These are phyloP conservation scores for Ilyonectria mors-panacis DNA, from an alignment of 2,329 filamentous ascomycete genomes.

Conservation along the genomic window DNA sequence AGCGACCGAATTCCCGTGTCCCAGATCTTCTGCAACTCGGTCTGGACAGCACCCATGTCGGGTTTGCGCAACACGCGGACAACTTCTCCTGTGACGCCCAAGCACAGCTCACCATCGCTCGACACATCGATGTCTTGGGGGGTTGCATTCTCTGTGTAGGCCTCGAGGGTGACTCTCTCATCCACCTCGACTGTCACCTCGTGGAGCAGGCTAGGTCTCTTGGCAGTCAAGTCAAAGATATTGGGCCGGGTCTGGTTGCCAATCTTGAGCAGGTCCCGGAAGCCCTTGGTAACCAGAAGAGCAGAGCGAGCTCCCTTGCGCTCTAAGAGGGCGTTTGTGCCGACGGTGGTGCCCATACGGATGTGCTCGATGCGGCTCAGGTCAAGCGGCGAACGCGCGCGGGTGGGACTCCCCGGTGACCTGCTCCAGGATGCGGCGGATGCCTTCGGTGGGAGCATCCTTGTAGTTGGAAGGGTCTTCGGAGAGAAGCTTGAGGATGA, in stretches of 20 bases:
- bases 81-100: slow-evolving; percentile 76
- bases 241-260: slow-evolving; percentile 92
- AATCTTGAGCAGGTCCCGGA: slow-evolving; percentile 83
- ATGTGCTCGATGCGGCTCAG: slow-evolving; percentile 70
- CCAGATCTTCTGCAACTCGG: slow-evolving; percentile 72
- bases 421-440: slow-evolving; percentile 62
- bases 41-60: slow-evolving; percentile 64
- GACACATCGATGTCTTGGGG: slow-evolving; percentile 16
- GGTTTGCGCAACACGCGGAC: slow-evolving; percentile 75
- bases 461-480: slow-evolving; percentile 80
- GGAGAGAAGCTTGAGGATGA: slow-evolving; percentile 80
- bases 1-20: slow-evolving; percentile 69
- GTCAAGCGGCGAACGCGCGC: slow-evolving; percentile 51
- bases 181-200: slow-evolving; percentile 88
- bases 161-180: slow-evolving; percentile 88
- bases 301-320: slow-evolving; percentile 80
- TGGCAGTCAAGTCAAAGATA: slow-evolving; percentile 93
- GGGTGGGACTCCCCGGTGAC: slow-evolving; percentile 51
- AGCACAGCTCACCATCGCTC: slow-evolving; percentile 70
- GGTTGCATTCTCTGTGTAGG: slow-evolving; percentile 75
- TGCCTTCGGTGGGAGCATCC: slow-evolving; percentile 82
- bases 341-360: slow-evolving; percentile 83
- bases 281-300: slow-evolving; percentile 78
- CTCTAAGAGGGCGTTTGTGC: slow-evolving; percentile 81
- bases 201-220: slow-evolving; percentile 88